Evolutionary conservation across 352 stramenopile genomes (phyloP), one percentile per base, ranked within the genome.

Genomic region (Bremia lactucae): DNA sequence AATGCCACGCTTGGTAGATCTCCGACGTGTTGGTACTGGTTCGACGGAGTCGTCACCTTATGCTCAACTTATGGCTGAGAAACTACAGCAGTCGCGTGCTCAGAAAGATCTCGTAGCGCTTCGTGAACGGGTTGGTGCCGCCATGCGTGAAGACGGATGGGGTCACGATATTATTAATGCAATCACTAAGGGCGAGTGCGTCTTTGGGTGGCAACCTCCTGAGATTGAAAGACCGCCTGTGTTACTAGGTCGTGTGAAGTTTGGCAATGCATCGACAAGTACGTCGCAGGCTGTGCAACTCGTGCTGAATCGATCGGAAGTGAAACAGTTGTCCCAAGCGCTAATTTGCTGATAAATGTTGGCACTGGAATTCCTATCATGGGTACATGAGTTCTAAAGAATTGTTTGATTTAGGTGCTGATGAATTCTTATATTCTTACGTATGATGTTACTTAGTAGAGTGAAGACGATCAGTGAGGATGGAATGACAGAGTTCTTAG

Each of bases 131-230:
- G 60, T 86, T 18, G 65, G 71, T 33, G 40, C 33, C 0, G 53
- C 57, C 13, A 60, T 72, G 52, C 52, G 53, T 13, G 61, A 68
- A 19, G 69, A 80, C 31, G 73, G 73, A 10, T 84, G 72, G 70
- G 55, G 65, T 24, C 52, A 65, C 10, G 67, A 84, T 19, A 47
- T 84, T n/a, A 75, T 62, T 13, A 62, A 55, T 24, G 72, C 76
- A 6, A 85, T 88, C 39, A 49, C 53, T 18, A 54, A 52, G 2
- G 76, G 72, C 7, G 76, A 88, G 43, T 79, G 55, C 7, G 60
- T 83, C 18, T 88, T 88, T 46, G 76, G 72, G n/a, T 88, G 67
- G 71, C 63, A 79, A 45, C 68, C 72, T 8, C 70, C 72, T 1
- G 69, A 87, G 59, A 82, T 83, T 57, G 75, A 84, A 51, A 65